These are phyloP conservation scores for Ambrosiella xylebori DNA, from an alignment of 2,329 filamentous ascomycete genomes.

Conservation along the genomic window DNA sequence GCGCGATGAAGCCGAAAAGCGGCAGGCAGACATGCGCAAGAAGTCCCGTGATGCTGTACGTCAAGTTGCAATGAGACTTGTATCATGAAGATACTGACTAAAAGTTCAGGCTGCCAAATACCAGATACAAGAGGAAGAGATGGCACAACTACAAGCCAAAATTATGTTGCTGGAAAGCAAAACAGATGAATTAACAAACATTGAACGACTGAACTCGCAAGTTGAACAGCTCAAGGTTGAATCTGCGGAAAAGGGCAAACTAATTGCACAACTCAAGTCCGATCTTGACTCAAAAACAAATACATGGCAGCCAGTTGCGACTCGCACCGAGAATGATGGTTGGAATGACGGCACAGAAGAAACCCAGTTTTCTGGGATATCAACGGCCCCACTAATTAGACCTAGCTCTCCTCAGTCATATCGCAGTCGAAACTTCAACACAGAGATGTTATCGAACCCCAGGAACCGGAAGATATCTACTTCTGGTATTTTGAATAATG, in stretches of 20 bases:
- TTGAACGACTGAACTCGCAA: not conserved
- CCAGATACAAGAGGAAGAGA: conserved; percentile 57
- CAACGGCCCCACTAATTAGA: not conserved
- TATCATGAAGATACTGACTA: not conserved
- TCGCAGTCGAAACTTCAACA: not conserved
- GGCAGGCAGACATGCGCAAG: conserved; percentile 73
- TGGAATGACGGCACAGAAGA: not conserved
- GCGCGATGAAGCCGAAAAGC: conserved; percentile 64
- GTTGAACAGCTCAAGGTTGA: not conserved
- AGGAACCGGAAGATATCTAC: not conserved
- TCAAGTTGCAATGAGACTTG: conserved; percentile 11
- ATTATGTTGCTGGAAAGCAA: not conserved
- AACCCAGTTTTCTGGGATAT: not conserved
- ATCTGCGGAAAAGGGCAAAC: not conserved
- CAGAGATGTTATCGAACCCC: conserved; percentile 4
- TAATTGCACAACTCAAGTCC: conserved; percentile 2
- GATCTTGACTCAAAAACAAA: conserved; percentile 5
- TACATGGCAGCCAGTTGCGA: conserved; percentile 1
- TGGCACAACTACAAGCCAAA: conserved; percentile 47
- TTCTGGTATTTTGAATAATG: not conserved
- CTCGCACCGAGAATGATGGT: not conserved
- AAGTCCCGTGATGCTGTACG: conserved; percentile 75
- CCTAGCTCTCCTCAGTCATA: conserved; percentile 8
- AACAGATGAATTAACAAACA: not conserved
- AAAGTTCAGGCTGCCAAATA: conserved; percentile 1